These are phyloP conservation scores for Phytophthora multivora DNA, from an alignment of 352 stramenopile species.

Conservation along the genomic window DNA sequence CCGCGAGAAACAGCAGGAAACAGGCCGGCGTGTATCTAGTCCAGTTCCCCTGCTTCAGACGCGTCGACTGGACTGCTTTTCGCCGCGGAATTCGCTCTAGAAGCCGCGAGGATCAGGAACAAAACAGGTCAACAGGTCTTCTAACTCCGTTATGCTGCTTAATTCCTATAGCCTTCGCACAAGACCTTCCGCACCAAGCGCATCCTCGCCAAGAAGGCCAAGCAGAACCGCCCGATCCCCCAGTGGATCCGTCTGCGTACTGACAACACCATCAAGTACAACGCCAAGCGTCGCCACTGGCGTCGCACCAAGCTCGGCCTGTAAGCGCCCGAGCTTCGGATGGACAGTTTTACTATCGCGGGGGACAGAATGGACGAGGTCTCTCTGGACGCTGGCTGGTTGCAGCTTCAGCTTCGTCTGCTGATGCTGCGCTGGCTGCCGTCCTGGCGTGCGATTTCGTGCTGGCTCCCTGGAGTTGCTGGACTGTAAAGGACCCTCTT, in stretches of 20 bases:
- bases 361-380: constrained; percentile 27
- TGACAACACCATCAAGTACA: constrained; percentile 99
- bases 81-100: neutral
- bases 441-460: constrained; percentile 28
- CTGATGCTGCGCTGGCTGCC: neutral
- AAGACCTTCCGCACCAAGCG: constrained; percentile 99
- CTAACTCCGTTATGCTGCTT: neutral
- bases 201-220: constrained; percentile 99
- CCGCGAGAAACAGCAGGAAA: neutral
- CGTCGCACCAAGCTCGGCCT: constrained; percentile 99
- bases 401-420: neutral
- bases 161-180: constrained; percentile 93
- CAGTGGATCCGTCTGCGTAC: constrained; percentile 99
- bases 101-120: neutral
- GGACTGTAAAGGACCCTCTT: constrained; percentile 20
- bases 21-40: neutral
- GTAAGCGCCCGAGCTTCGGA: constrained; percentile 85
- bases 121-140: neutral
- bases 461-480: constrained; percentile 23
- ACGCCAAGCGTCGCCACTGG: constrained; percentile 99
- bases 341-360: constrained; percentile 27
- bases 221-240: constrained; percentile 99
- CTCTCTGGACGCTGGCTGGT: constrained; percentile 16
- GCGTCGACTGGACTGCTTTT: constrained; percentile 4
- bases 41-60: neutral